Base-by-base conservation (phyloP, 352 stramenopile genomes). In the Halophytophthora polymorphica region DNA sequence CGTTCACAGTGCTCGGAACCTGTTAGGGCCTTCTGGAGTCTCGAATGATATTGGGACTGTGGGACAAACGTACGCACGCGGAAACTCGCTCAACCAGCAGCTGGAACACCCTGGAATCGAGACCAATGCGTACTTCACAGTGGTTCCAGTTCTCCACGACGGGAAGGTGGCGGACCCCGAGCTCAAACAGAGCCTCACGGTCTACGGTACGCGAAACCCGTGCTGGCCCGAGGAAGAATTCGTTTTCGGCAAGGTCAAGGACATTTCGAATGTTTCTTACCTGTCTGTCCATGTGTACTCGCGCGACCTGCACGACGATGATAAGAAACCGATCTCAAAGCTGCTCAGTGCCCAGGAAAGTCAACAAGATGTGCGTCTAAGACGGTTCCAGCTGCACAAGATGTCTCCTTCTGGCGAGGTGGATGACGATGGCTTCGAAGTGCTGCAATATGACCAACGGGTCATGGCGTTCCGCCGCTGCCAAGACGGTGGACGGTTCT, bases 261-360 rank as follows among this genome's bases (percentile, higher is more conserved):
- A 73, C 21, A 64, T 88, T 5, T 44, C 69, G 19, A 63, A 50
- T 14, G 69, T 90, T 7, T 86, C 80, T 28, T 64, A 88, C 40
- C 49, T 90, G 23, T 86, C 80, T 6, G 61, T 90, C 13, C 75
- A 90, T 38, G 61, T 90, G 13, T 90, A 88, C 50, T 75, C 64
- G 25, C 70, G 80, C 17, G 77, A 86, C 36, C 44, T 84, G 36
- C 50, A 57, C 0, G 67, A 57, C 6, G 66, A 85, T 10, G 49
- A 68, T 7, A 67, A 58, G 25, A 47, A 37, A 7, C 45, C 61
- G 6, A 37, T 88, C 3, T 49, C 59, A 18, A 43, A 56, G 4
- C 55, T 90, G 13, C 63, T 88, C 4, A 66, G 44, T 2, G 28
- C 55, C 1, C 29, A 66, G 0, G 75, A 89, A 50, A 50, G 62